Conservation (phyloP, 306 rosid species). For the Rosa chinensis region DNA sequence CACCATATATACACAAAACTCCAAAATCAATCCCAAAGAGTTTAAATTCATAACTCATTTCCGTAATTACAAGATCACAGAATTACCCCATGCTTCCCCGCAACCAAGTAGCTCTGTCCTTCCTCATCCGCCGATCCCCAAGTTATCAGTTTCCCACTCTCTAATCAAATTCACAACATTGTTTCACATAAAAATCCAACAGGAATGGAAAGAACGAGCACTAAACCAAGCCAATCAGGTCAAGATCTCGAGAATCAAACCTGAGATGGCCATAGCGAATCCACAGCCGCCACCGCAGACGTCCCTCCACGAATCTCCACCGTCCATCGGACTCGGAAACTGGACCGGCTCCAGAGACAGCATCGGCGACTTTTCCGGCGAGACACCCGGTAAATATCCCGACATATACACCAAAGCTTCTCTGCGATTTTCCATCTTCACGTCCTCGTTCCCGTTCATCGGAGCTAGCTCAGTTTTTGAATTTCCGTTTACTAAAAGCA, state of each 20-base stretch:
- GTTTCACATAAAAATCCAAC: not conserved
- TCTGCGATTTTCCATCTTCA: conserved; percentile 36
- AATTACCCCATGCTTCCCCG: conserved; percentile 88
- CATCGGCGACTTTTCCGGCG: conserved; percentile 61
- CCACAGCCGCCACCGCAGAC: conserved; percentile 95
- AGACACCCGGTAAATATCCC: conserved; percentile 89
- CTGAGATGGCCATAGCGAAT: conserved; percentile 87
- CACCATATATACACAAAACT: conserved; percentile 18
- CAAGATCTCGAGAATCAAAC: conserved; percentile 39
- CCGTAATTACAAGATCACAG: conserved; percentile 20
- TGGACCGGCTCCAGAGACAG: conserved; percentile 49
- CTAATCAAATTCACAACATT: conserved; percentile 27
- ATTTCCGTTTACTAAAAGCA: conserved; percentile 13
- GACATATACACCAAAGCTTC: conserved; percentile 68
- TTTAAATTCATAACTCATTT: conserved; percentile 25
- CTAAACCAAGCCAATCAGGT: not conserved
- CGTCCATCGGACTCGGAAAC: conserved; percentile 32
- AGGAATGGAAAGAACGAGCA: not conserved
- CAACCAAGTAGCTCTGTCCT: conserved; percentile 59
- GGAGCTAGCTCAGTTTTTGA: not conserved
- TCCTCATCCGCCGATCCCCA: conserved; percentile 89
- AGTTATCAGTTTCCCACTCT: conserved; percentile 70
- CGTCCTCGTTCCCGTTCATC: conserved; percentile 52
- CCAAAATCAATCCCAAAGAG: conserved; percentile 45
- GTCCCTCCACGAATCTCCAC: conserved; percentile 64